Percentiles rank a stretch among this genome's conserved stretches.
phyloP scores from a whole-genome alignment of 2,329 filamentous ascomycete species.

The Intubia oerlemansii region DNA sequence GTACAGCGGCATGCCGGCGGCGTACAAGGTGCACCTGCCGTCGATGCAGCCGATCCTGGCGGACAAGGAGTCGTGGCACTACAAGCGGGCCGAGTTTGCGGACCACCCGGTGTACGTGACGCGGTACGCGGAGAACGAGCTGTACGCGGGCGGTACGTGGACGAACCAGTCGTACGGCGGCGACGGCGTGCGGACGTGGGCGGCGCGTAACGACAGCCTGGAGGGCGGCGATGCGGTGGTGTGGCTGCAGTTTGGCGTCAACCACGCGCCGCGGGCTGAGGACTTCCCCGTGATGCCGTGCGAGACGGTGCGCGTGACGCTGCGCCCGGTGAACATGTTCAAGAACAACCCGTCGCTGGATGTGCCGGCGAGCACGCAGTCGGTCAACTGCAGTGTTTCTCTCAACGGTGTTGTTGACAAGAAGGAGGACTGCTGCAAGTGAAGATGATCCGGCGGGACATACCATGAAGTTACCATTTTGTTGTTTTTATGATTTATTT shows the following conservation, averaged over 20 bases:
- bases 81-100: conserved; percentile 20
- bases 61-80: conserved; percentile 17
- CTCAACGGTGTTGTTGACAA: conserved; percentile 8
- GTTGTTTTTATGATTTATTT: too few relatives aligned
- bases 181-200: conserved; percentile 18
- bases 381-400: conserved; percentile 17
- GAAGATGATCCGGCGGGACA: not conserved
- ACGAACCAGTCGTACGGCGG: conserved; percentile 23
- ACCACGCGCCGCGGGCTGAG: conserved; percentile 42
- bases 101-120: conserved; percentile 24
- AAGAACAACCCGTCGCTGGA: conserved; percentile 26
- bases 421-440: not conserved
- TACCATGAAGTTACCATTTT: too few relatives aligned
- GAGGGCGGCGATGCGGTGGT: conserved; percentile 21
- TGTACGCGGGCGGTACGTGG: conserved; percentile 20
- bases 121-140: conserved; percentile 19
- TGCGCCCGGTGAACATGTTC: conserved; percentile 34
- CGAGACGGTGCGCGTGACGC: conserved; percentile 27
- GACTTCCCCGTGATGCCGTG: conserved; percentile 51
- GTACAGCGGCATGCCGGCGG: conserved; percentile 20
- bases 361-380: conserved; percentile 23
- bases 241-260: conserved; percentile 37
- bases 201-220: conserved; percentile 17
- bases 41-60: conserved; percentile 25
- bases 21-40: conserved; percentile 22